Evolutionary conservation across 352 stramenopile genomes (phyloP).

Genomic region (Phytopythium cucurbitacearum): DNA sequence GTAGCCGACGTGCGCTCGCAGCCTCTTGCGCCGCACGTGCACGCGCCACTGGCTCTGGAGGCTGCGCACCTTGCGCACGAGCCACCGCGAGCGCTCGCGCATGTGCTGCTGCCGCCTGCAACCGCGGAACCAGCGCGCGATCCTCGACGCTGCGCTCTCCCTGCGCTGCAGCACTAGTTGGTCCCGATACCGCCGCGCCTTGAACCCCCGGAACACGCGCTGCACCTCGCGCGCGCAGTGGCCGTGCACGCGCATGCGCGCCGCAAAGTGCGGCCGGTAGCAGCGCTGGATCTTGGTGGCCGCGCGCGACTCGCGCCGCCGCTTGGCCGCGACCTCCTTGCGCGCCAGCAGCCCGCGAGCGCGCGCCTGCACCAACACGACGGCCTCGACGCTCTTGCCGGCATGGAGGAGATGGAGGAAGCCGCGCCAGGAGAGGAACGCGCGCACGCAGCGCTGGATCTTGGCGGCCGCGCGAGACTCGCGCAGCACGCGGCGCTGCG

Average conservation of each 20-base stretch:
- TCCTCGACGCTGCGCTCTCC: constrained; percentile 11
- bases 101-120: constrained; percentile 34
- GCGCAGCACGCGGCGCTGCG: constrained; percentile 30
- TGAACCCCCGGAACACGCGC: constrained; percentile 39
- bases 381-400: constrained; percentile 23
- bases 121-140: constrained; percentile 52
- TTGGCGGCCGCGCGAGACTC: constrained; percentile 36
- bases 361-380: constrained; percentile 45
- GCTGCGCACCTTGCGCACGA: constrained; percentile 39
- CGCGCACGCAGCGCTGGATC: constrained; percentile 42
- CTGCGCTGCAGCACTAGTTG: constrained; percentile 17
- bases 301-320: constrained; percentile 18
- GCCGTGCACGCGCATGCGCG: constrained; percentile 20
- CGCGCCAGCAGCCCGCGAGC: constrained; percentile 36
- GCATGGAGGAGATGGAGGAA: constrained; percentile 39
- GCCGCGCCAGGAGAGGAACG: constrained; percentile 44
- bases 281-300: constrained; percentile 54
- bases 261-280: constrained; percentile 26
- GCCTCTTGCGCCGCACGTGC: constrained; percentile 23
- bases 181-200: constrained; percentile 15
- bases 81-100: constrained; percentile 28
- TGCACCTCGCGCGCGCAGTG: constrained; percentile 39
- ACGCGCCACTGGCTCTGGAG: constrained; percentile 64
- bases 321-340: constrained; percentile 17
- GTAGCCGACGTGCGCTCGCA: constrained; percentile 30